Base-by-base conservation (phyloP, 2,329 filamentous ascomycete genomes). In the Blastomyces silverae region DNA sequence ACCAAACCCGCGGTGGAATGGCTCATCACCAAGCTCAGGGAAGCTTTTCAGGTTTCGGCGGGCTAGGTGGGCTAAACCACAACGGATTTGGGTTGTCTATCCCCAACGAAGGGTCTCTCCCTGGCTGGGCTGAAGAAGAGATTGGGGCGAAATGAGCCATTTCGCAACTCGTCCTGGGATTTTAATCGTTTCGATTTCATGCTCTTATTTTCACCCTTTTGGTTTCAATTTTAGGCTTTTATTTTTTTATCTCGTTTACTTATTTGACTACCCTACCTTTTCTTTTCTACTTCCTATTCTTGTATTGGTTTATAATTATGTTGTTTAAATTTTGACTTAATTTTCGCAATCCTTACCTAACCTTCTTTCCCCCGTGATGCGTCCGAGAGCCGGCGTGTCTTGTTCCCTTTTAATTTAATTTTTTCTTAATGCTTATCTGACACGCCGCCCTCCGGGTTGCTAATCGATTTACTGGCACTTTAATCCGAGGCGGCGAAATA, bases 51-150 rank as follows among this genome's bases (percentile, higher is more conserved):
- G 84, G 84, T 70, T 80, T 87, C 70, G 83, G 82, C 44, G 84
- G 83, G 6, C 80, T 87, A 25, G 82, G 84, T 65, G 84, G 84
- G 22, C 81, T 85, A 65, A 83, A 82, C 68, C 84, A 84, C 67
- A 79, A 78, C 65, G 81, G 81, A 25, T 87, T 85, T 70, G 85
- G 85, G 28, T 78, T 87, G 59, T 84, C 84, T 46, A 84, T 87
- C 66, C 80, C 83, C 67, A 83, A 81, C 66, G 84, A 85, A 68
- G 81, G 79, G 52, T 82, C 81, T 56, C 78, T 87, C 64, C 83
- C 82, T 20, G 85, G 85, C 62, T 87, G 85, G 85, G 84, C 83
- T 65, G 85, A 87, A 74, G 85, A 87, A 75, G 85, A 87, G 71
- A 81, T 85, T 67, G 81, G 82, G 66, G 82, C 82, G 28, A 83